Percentiles rank a stretch among this genome's conserved stretches.
Evolutionary conservation across 345 rosid genomes (phyloP).

Genomic region (Kandelia obovata): DNA sequence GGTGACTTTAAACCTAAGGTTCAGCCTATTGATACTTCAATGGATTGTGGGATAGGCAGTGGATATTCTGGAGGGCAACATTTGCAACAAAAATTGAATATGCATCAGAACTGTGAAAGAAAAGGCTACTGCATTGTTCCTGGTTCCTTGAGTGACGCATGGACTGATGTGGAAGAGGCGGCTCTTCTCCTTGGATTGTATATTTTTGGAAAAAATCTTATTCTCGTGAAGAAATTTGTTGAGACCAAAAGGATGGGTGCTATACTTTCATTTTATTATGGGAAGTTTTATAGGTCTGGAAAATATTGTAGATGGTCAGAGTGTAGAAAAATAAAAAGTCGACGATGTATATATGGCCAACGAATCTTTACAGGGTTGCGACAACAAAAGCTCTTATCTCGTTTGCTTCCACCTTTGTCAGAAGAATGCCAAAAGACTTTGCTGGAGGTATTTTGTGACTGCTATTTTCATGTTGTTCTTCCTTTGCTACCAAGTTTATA

Average conservation of each 20-base stretch:
- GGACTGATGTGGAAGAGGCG: constrained; percentile 43
- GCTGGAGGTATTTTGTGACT: constrained; percentile 47
- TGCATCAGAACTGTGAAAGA: constrained; percentile 13
- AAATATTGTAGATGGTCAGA: constrained; percentile 60
- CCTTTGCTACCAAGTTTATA: not conserved
- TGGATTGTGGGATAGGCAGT: constrained; percentile 4
- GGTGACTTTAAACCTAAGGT: constrained; percentile 16
- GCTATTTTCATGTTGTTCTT: not conserved
- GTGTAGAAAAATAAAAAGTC: constrained; percentile 49
- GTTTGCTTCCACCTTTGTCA: constrained; percentile 43
- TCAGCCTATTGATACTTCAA: constrained; percentile 12
- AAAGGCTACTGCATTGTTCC: constrained; percentile 36
- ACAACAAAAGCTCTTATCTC: constrained; percentile 60
- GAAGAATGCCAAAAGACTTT: constrained; percentile 42
- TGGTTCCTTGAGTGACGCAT: constrained; percentile 42
- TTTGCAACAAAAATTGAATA: constrained; percentile 16
- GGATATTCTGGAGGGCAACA: constrained; percentile 15
- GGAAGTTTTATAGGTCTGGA: constrained; percentile 55
- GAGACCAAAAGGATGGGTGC: constrained; percentile 56
- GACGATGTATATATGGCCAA: constrained; percentile 45
- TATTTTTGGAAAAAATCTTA: constrained; percentile 65
- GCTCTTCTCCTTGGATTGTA: constrained; percentile 69
- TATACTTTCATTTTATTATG: constrained; percentile 62
- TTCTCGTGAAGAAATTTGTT: constrained; percentile 50
- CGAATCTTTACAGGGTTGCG: constrained; percentile 67